Evolutionary conservation across 2,329 filamentous ascomycete genomes (phyloP), one percentile per base, ranked within the genome.

Genomic region (Thielaviopsis ethacetica): DNA sequence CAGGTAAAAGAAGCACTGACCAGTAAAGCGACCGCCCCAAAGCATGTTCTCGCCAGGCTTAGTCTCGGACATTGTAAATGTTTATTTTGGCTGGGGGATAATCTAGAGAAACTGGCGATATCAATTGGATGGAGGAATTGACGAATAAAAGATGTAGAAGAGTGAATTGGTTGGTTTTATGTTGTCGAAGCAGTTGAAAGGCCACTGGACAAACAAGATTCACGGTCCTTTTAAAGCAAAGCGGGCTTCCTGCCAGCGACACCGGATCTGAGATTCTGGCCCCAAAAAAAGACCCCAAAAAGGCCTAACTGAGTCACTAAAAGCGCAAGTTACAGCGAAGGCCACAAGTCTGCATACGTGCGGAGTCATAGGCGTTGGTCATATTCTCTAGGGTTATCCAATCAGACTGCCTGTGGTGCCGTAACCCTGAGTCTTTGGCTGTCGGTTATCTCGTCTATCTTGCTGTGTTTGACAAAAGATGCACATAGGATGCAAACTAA

Each of bases 1-100:
- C 27, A 34, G 30, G 30, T 26, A 21, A 24, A 41, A 52, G 52
- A 54, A 50, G 63, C 52, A 62, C 67, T 54, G 69, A 76, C 74
- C 73, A 58, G 75, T 77, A 64, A 80, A 79, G 61, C 75, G 71
- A 62, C 76, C 76, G 63, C 74, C 75, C 76, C 72, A 68, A 22
- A 71, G 67, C 68, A 71, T 71, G 63, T 63, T 66, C 59, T 65
- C 63, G 57, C 64, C 64, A 17, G 66, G 65, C 62, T 68, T 68
- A 27, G 66, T 64, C 41, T 64, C 64, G 54, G 66, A 66, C 67
- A 69, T 69, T 41, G 54, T 66, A 57, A 53, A 26, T 55, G 17
- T 30, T 17, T 21, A 26, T 49, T 49, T 50, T 53, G 21, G 6
- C 1, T 52, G 24, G 49, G 49, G 13, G 49, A 52, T 24, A 24